Base-by-base conservation (phyloP, 495 filamentous ascomycete species). In the Bacidia gigantensis region DNA sequence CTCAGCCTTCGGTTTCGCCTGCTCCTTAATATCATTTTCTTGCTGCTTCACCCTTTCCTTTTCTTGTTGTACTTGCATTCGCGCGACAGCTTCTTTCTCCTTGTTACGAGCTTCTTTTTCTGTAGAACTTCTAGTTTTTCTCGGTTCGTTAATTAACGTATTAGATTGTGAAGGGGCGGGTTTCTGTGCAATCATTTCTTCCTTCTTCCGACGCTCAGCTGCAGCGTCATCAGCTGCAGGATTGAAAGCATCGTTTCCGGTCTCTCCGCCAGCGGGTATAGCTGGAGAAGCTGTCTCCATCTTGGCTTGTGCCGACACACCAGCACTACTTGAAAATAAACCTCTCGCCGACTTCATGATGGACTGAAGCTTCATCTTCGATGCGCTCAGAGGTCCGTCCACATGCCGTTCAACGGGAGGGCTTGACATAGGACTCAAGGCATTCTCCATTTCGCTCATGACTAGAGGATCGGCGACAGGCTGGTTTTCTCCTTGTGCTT, bases 281-380 rank as follows among this genome's bases (percentile, higher is more conserved):
- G 53, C 32, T 2, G 57, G 52, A 38, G 75, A 77, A 17, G 72
- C 61, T 11, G 69, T 67, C 52, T 83, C 79, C 45, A 82, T 66
- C 60, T 84, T 88, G 7, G 82, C 81, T 51, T 88, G 82, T 21
- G 84, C 85, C 59, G 82, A 87, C 45, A 84, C 72, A 44, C 81
- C 79, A 22, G 85, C 87, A 59, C 84, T 86, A 53, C 80, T 89
- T 14, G 82, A 83, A 54, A 94, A 83, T 41, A 93, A 74, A 17
- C 81, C 86, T 61, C 84, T 88, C 12, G 88, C 88, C 32, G 83
- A 84, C 63, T 87, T 86, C 56, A 95, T 71, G 49, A 93, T 86
- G 9, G 88, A 92, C 39, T 87, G 87, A 29, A 95, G 68, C 62
- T 85, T 88, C 56, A 80, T 83, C 68, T 93, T 95, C 17, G 89